Evolutionary conservation across 2,329 filamentous ascomycete species (phyloP), one percentile per base, ranked within the genome.

Genomic region (Botrytis elliptica): DNA sequence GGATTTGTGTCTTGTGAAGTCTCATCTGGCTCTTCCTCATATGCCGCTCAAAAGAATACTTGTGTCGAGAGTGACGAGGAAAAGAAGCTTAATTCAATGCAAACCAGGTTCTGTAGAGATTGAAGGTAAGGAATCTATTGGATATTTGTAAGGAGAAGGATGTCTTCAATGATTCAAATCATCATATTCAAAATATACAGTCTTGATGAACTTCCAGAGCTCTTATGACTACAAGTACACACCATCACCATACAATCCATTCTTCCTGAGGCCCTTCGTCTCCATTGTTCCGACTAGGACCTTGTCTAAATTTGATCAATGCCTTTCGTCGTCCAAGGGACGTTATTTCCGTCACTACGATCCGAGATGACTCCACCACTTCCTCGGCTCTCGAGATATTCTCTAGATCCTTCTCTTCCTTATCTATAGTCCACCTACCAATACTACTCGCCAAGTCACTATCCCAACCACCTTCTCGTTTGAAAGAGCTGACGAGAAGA

Each of bases 391-490:
- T 59, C 3, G 59, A 55, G 18, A 73, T 33, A 38, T 70, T 33
- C 22, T 46, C 70, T 44, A 72, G 38, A 16, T 42, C 59, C 22
- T 66, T 59, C 33, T 73, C 73, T 62, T 74, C 73, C 25, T 70
- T 69, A n/a, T 73, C 59, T 16, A 73, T 70, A 5, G 60, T 68
- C 73, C 73, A 74, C 18, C 49, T 64, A 25, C 57, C 73, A 20
- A 73, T 65, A 40, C 64, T 40, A 42, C 62, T 67, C 7, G 52
- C 66, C 16, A 59, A 65, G 10, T 59, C 29, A 49, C 72, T 74
- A 42, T 71, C 68, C 60, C 68, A 74, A 46, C 59, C 33, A 14
- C 72, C 72, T 71, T 74, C 72, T 71, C 52, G 9, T 42, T 52
- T 46, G 7, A 33, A 40, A 1, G 67, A 66, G 14, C 40, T 52